Evolutionary conservation across 1,284 basidiomycete genomes (phyloP).

Genomic region (Cutaneotrichosporon cavernicola): DNA sequence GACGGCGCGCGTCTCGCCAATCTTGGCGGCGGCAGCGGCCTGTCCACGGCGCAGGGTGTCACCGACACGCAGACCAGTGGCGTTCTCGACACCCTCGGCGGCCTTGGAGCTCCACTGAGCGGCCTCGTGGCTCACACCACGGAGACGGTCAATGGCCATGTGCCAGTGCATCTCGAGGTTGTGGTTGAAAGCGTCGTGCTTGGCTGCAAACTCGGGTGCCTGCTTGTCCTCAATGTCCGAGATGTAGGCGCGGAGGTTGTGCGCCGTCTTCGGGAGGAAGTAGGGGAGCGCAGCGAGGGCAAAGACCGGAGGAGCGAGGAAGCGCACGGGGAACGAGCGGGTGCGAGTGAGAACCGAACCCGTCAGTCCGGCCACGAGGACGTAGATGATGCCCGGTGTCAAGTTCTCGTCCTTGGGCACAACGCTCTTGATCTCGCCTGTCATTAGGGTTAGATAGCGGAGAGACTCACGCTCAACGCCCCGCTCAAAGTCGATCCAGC

Average conservation of each 20-base stretch:
- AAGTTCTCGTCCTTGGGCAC: slow-evolving; percentile 74
- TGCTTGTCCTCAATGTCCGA: slow-evolving; percentile 69
- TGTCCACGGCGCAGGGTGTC: slow-evolving; percentile 60
- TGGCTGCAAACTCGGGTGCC: slow-evolving; percentile 65
- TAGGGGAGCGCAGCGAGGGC: slow-evolving; percentile 66
- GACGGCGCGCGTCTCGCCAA: slow-evolving; percentile 12
- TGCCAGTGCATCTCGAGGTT: slow-evolving; percentile 64
- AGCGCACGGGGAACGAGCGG: slow-evolving; percentile 64
- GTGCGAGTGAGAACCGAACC: slow-evolving; percentile 81
- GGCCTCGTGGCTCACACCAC: slow-evolving; percentile 50
- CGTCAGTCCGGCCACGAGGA: slow-evolving; percentile 80
- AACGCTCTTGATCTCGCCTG: slow-evolving; percentile 77
- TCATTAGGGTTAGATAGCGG: background rate
- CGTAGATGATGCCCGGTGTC: slow-evolving; percentile 80
- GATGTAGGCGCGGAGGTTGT: slow-evolving; percentile 66
- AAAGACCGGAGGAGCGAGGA: slow-evolving; percentile 69
- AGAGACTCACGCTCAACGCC: slow-evolving; percentile 71
- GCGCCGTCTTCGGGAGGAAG: slow-evolving; percentile 75
- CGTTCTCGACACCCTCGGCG: slow-evolving; percentile 64
- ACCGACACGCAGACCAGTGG: slow-evolving; percentile 68
- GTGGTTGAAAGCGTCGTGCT: slow-evolving; percentile 66
- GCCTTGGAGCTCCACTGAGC: slow-evolving; percentile 54
- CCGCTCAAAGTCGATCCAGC: slow-evolving; percentile 78
- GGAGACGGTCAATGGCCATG: slow-evolving; percentile 56
- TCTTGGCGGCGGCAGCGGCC: slow-evolving; percentile 23